Evolutionary conservation across 768 basidiomycete genomes (phyloP), one percentile per base, ranked within the genome.

Genomic region (Pilatotrama ljubarskyi): DNA sequence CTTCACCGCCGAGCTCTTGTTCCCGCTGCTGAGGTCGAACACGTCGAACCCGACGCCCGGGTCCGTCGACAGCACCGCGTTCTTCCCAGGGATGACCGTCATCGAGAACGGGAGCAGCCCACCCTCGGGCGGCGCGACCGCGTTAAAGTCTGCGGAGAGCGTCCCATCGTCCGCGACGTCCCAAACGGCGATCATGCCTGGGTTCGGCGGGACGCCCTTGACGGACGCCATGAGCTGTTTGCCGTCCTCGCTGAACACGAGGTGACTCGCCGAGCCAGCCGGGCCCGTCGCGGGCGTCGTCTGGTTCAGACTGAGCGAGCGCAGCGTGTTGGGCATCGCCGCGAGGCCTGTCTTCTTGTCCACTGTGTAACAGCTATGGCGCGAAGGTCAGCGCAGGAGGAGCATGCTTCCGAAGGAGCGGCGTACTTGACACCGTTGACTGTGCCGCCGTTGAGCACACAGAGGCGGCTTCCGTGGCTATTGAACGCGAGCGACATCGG

Each of bases 171-270:
- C 47, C 9, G 70, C 73, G 53, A 83, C 71, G 57, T 81, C 77
- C 78, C 79, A 84, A 14, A 76, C 73, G 11, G 82, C 82, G 56
- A 84, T 71, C 71, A 80, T 81, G 22, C 81, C 81, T 6, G 78
- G 78, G 11, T 41, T 52, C 2, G 80, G 77, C 14, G 80, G 80
- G 17, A 74, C 62, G 22, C 81, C 82, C 66, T 83, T 82, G 65
- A 82, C 76, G 18, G 81, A 77, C 13, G 76, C 81, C 42, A 82
- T 67, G 37, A 83, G 73, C 59, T 78, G 70, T 25, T 63, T 74
- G 51, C 72, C 74, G 58, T 82, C 79, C 64, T 79, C 77, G 20
- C 69, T 73, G 73, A 83, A 83, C 38, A 81, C 63, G 59, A 83
- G 63, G 58, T 83, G 78, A 66, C 75, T 77, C 49, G 75, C 71